These are phyloP conservation scores for Phyllosticta ampelicida DNA, from an alignment of 2,329 filamentous ascomycete genomes.

Conservation along the genomic window DNA sequence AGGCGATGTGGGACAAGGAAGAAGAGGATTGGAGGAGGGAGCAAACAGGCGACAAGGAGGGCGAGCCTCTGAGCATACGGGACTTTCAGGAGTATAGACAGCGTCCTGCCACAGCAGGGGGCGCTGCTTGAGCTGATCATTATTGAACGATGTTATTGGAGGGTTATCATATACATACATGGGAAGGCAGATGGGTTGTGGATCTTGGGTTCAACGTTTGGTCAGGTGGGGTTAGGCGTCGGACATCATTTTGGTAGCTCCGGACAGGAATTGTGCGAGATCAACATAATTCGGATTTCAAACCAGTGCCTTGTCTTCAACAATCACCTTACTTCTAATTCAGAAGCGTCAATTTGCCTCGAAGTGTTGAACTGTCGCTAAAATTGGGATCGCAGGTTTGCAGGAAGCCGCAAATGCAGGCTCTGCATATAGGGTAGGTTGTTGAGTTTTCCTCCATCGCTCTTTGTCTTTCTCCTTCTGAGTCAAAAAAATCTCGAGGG, in stretches of 20 bases:
- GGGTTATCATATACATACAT: not conserved
- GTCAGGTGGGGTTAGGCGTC: not conserved
- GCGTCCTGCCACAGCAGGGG: not conserved
- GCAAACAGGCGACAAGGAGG: conserved; percentile 11
- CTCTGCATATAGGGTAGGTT: too few species aligned
- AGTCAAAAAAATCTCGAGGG: too few species aligned
- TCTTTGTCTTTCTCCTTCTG: too few species aligned
- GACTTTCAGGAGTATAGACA: conserved; percentile 6
- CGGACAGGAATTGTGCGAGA: not conserved
- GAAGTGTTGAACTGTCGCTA: too few species aligned
- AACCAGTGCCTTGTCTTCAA: too few species aligned
- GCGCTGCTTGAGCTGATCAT: not conserved
- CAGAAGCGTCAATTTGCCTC: too few species aligned
- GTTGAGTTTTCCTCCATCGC: too few species aligned
- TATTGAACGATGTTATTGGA: not conserved
- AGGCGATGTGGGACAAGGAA: conserved; percentile 30
- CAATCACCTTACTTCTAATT: too few species aligned
- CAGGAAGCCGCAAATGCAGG: too few species aligned
- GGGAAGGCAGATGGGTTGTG: not conserved
- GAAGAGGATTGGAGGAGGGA: conserved; percentile 37
- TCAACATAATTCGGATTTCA: not conserved
- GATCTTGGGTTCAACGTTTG: not conserved
- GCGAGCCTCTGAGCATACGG: not conserved
- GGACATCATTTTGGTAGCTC: not conserved
- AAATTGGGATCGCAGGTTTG: too few species aligned